phyloP scores from a whole-genome alignment of 176 grass and related monocot species.

The barley (Hordeum vulgare) region MorexV3_pseudomolecules_assembly NC_058521.1:486210108-486210607 shows the following conservation, averaged over 20 bases:
- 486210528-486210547: neutral
- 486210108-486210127: conserved; percentile 63
- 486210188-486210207: conserved; percentile 31
- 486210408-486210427: conserved; percentile 89
- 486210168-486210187: conserved; percentile 48
- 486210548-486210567: neutral
- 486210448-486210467: conserved; percentile 86
- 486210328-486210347: neutral
- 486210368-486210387: neutral
- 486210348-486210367: neutral
- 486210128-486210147: conserved; percentile 70
- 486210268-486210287: conserved; percentile 33
- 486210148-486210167: conserved; percentile 48
- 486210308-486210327: neutral
- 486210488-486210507: conserved; percentile 51
- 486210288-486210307: conserved; percentile 76
- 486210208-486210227: conserved; percentile 31
- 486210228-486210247: conserved; percentile 29
- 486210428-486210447: conserved; percentile 95
- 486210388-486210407: conserved; percentile 59
- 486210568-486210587: neutral
- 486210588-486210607: neutral
- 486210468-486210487: conserved; percentile 93
- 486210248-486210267: conserved; percentile 37
- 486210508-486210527: neutral